phyloP scores from a whole-genome alignment of 2,329 filamentous ascomycete genomes.

The Trichoderma afroharzianum region DNA sequence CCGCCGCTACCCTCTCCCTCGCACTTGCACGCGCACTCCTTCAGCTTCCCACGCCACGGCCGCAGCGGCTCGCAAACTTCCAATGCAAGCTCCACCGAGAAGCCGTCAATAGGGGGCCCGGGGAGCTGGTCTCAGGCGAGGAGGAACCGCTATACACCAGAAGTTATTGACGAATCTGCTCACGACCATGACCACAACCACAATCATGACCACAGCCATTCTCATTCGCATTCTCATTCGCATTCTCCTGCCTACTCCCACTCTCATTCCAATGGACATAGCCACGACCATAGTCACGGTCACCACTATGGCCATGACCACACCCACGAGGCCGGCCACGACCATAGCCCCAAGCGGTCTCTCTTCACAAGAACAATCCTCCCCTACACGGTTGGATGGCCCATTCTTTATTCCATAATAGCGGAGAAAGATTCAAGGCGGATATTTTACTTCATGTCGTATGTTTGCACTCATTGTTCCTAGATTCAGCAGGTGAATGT shows the following conservation, averaged over 20 bases:
- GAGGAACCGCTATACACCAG: slow-evolving; percentile 39
- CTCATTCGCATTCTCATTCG: slow-evolving; percentile 16
- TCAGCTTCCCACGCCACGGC: slow-evolving; percentile 27
- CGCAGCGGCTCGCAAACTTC: slow-evolving; percentile 31
- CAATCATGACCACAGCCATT: slow-evolving; percentile 24
- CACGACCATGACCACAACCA: slow-evolving; percentile 23
- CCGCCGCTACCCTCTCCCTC: slow-evolving; percentile 1
- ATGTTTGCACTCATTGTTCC: slow-evolving; percentile 32
- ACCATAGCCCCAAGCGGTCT: slow-evolving; percentile 53
- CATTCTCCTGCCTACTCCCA: slow-evolving; percentile 19
- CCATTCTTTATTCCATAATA: slow-evolving; percentile 79
- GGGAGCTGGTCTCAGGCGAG: slow-evolving; percentile 41
- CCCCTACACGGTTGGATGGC: slow-evolving; percentile 64
- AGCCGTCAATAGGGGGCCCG: slow-evolving; percentile 31
- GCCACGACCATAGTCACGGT: slow-evolving; percentile 25
- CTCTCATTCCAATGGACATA: slow-evolving; percentile 18
- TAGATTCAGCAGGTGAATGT: background rate
- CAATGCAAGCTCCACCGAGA: slow-evolving; percentile 30
- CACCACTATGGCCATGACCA: slow-evolving; percentile 27
- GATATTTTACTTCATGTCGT: slow-evolving; percentile 97
- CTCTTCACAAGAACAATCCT: slow-evolving; percentile 70
- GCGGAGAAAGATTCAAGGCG: slow-evolving; percentile 88
- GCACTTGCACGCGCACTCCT: slow-evolving; percentile 27
- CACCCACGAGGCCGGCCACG: slow-evolving; percentile 31
- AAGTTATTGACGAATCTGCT: slow-evolving; percentile 23